A percentile compares a stretch with the other conserved stretches of the same genome.
Evolutionary conservation across 257 asterid genomes (phyloP).

Genomic region (Echites panduratus): DNA sequence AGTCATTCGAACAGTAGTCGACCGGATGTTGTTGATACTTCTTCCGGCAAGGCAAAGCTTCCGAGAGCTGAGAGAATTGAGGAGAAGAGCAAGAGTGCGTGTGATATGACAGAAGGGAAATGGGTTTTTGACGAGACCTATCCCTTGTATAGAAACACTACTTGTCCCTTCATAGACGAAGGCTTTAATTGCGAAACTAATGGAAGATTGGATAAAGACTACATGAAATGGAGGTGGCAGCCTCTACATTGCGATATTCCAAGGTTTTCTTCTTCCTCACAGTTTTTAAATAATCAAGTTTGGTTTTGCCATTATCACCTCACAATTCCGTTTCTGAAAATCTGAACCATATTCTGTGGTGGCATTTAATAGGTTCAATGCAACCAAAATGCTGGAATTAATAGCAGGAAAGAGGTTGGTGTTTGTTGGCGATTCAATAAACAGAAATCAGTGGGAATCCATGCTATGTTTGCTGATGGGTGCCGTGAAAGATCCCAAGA

Average conservation of each 20-base stretch:
- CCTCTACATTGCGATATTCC: slow-evolving; percentile 81
- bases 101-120: slow-evolving; percentile 66
- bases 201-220: slow-evolving; percentile 65
- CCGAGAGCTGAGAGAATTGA: slow-evolving; percentile 11
- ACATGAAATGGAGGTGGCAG: slow-evolving; percentile 96
- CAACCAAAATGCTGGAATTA: slow-evolving; percentile 68
- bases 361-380: slow-evolving; percentile 51
- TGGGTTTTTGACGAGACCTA: slow-evolving; percentile 78
- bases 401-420: slow-evolving; percentile 87
- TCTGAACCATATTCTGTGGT: not conserved
- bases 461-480: slow-evolving; percentile 82
- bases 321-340: not conserved
- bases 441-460: slow-evolving; percentile 94
- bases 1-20: slow-evolving; percentile 10
- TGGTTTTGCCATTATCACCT: not conserved
- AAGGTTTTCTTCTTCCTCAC: slow-evolving; percentile 32
- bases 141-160: slow-evolving; percentile 60
- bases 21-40: slow-evolving; percentile 13
- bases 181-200: slow-evolving; percentile 76
- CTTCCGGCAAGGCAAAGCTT: slow-evolving; percentile 11
- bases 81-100: slow-evolving; percentile 22
- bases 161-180: slow-evolving; percentile 86
- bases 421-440: slow-evolving; percentile 84
- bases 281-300: not conserved
- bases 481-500: slow-evolving; percentile 66